These are phyloP conservation scores for Colletotrichum musae DNA, from an alignment of 2,329 filamentous ascomycete species.

Conservation along the genomic window DNA sequence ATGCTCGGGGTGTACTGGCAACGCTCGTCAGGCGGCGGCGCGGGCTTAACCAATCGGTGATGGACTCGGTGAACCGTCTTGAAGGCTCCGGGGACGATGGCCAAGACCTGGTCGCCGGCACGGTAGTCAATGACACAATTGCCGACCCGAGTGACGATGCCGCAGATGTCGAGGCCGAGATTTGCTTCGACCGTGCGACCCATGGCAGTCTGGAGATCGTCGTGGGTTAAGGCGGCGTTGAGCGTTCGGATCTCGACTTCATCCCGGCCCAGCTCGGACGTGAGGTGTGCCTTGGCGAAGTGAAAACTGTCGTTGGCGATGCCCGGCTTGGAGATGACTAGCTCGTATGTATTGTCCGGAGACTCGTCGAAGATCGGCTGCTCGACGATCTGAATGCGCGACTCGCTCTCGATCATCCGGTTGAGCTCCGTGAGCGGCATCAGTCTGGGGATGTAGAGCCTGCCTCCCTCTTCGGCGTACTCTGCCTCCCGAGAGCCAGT, in stretches of 20 bases:
- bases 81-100: constrained; percentile 55
- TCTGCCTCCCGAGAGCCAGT: constrained; percentile 56
- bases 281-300: constrained; percentile 43
- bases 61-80: constrained; percentile 52
- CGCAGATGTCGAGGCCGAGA: constrained; percentile 59
- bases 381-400: neutral
- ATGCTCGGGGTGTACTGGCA: constrained; percentile 51
- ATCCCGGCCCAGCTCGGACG: constrained; percentile 44
- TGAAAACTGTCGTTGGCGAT: constrained; percentile 45
- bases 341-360: constrained; percentile 25
- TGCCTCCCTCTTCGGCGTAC: constrained; percentile 56
- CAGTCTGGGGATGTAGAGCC: constrained; percentile 62
- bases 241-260: constrained; percentile 59
- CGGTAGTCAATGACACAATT: constrained; percentile 48
- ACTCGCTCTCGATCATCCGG: constrained; percentile 56
- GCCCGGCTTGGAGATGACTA: constrained; percentile 47
- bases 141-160: constrained; percentile 54
- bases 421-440: constrained; percentile 58
- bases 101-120: constrained; percentile 59
- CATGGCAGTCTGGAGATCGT: constrained; percentile 54
- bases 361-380: constrained; percentile 2
- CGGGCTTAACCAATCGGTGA: constrained; percentile 52
- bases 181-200: constrained; percentile 50
- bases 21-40: constrained; percentile 2
- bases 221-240: constrained; percentile 51